Conservation (phyloP, 805 yeast genomes). For the Wickerhamiella sorbophila region DNA sequence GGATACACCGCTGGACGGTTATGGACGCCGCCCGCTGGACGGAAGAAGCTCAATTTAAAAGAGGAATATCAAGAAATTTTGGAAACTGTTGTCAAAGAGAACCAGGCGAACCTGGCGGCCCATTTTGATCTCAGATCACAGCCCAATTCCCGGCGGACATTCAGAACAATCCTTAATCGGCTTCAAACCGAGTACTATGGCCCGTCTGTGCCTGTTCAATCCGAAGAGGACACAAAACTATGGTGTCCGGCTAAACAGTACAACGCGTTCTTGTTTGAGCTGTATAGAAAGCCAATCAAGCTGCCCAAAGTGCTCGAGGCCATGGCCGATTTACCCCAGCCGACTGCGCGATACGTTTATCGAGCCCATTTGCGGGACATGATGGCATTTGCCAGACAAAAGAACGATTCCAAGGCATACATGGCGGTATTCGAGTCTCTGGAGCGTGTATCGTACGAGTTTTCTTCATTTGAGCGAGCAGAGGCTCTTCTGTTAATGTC, state of each 20-base stretch:
- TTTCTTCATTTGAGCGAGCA: slow-evolving; percentile 23
- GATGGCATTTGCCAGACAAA: slow-evolving; percentile 13
- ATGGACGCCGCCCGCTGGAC: slow-evolving; percentile 1
- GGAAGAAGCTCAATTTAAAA: slow-evolving; percentile 7
- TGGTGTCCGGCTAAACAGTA: slow-evolving; percentile 2
- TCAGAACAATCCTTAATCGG: slow-evolving; percentile 1
- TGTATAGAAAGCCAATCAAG: slow-evolving; percentile 2
- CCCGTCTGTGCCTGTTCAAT: slow-evolving; percentile 2
- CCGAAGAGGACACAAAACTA: not conserved
- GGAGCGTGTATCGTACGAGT: slow-evolving; percentile 20
- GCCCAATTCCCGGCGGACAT: not conserved
- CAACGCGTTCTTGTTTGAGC: slow-evolving; percentile 3
- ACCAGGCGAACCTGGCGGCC: slow-evolving; percentile 3
- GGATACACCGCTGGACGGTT: not conserved
- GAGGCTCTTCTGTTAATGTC: slow-evolving; percentile 15
- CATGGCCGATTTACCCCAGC: slow-evolving; percentile 21
- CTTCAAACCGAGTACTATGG: not conserved
- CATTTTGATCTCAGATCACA: not conserved
- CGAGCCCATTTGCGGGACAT: slow-evolving; percentile 24
- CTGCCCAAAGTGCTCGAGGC: slow-evolving; percentile 4
- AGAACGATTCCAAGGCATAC: slow-evolving; percentile 8
- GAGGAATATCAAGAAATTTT: slow-evolving; percentile 9
- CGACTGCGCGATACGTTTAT: slow-evolving; percentile 23
- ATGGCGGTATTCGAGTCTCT: slow-evolving; percentile 17
- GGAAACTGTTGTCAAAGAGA: slow-evolving; percentile 1